Evolutionary conservation across 2,329 filamentous ascomycete genomes (phyloP).

Genomic region (Cladosporium sp.): DNA sequence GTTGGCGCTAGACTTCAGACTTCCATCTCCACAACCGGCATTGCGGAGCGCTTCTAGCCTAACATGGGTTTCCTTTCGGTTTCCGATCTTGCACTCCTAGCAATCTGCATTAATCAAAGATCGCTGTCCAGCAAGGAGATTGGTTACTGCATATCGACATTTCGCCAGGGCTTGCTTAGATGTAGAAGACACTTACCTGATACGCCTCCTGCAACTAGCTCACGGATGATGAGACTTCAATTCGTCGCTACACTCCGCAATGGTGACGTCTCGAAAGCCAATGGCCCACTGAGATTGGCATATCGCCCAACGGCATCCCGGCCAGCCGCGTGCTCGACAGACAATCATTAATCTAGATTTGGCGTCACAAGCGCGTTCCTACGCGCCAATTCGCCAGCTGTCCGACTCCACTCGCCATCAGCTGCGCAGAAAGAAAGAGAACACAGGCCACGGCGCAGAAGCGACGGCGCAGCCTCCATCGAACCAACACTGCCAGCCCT

Average conservation of each 20-base stretch:
- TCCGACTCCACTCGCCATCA: slow-evolving; percentile 9
- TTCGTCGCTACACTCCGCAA: slow-evolving; percentile 9
- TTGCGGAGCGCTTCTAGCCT: slow-evolving; percentile 16
- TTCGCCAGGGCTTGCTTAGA: not conserved
- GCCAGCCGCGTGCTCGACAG: slow-evolving; percentile 15
- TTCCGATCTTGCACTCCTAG: slow-evolving; percentile 12
- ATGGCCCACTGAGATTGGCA: slow-evolving; percentile 18
- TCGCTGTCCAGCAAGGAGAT: slow-evolving; percentile 2
- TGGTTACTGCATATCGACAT: not conserved
- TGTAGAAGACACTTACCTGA: not conserved
- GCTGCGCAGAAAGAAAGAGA: slow-evolving; percentile 6
- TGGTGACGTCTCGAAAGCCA: slow-evolving; percentile 14
- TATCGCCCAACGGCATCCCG: slow-evolving; percentile 14
- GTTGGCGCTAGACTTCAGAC: slow-evolving; percentile 10
- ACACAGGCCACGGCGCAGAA: slow-evolving; percentile 4
- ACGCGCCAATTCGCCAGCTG: slow-evolving; percentile 18
- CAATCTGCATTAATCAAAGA: slow-evolving; percentile 8
- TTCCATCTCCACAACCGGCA: slow-evolving; percentile 16
- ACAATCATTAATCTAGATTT: slow-evolving; percentile 7
- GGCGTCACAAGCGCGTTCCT: slow-evolving; percentile 12
- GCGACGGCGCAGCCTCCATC: slow-evolving; percentile 11
- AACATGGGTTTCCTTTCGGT: slow-evolving; percentile 12
- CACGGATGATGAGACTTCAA: not conserved
- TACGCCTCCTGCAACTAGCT: not conserved
- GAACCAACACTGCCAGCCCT: not conserved